Evolutionary conservation across 768 basidiomycete species (phyloP).

Genomic region (Russula foetens): DNA sequence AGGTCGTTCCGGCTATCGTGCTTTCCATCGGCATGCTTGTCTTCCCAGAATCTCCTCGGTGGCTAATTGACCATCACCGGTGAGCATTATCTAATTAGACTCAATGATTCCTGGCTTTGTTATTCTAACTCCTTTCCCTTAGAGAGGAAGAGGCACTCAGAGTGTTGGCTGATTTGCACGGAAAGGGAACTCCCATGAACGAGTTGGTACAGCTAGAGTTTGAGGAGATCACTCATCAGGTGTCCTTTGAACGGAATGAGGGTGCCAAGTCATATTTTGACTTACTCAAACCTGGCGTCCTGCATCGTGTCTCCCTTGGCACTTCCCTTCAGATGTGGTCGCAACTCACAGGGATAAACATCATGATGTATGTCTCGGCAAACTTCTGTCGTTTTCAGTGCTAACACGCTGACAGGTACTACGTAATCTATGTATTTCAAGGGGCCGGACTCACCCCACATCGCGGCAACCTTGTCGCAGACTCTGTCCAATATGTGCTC

Average conservation of each 20-base stretch:
- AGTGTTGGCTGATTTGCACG: conserved; percentile 70
- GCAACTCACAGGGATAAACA: conserved; percentile 69
- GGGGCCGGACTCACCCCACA: conserved; percentile 70
- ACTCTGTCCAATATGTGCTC: conserved; percentile 51
- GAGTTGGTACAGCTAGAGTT: conserved; percentile 63
- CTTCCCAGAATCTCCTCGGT: conserved; percentile 68
- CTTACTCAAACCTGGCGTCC: conserved; percentile 54
- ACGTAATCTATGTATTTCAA: conserved; percentile 62
- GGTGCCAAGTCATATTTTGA: conserved; percentile 67
- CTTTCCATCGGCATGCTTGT: conserved; percentile 57
- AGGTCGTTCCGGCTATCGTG: conserved; percentile 70
- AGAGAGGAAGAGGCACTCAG: conserved; percentile 57
- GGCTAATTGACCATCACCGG: conserved; percentile 56
- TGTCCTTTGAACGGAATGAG: conserved; percentile 53
- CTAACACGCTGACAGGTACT: conserved; percentile 35
- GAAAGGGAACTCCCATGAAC: conserved; percentile 46
- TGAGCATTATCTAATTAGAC: conserved; percentile 20
- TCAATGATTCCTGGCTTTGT: background rate
- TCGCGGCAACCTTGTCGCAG: conserved; percentile 66
- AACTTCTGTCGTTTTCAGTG: background rate
- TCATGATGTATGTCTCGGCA: conserved; percentile 56
- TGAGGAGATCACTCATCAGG: conserved; percentile 52
- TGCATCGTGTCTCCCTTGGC: conserved; percentile 65
- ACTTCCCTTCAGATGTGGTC: conserved; percentile 74
- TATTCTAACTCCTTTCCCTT: background rate